These are phyloP conservation scores for Candida chauliodis DNA, from an alignment of 805 yeast genomes.

Conservation along the genomic window DNA sequence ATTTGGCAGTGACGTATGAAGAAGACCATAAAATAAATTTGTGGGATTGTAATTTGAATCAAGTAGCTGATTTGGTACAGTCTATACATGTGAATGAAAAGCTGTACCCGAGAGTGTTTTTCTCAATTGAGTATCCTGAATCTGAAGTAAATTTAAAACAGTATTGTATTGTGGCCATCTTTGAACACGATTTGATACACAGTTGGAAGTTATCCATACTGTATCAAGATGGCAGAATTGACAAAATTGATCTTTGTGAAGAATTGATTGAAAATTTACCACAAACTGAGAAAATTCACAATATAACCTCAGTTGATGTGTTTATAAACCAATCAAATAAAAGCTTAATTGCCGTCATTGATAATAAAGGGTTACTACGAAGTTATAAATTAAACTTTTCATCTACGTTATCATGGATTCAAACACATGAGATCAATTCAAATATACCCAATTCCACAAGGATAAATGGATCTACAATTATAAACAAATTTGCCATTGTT, in stretches of 20 bases:
- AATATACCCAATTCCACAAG: constrained; percentile 49
- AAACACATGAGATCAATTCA: constrained; percentile 50
- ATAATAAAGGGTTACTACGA: constrained; percentile 31
- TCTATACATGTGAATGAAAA: constrained; percentile 9
- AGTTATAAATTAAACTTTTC: constrained; percentile 19
- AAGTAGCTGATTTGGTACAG: constrained; percentile 23
- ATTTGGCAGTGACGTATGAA: constrained; percentile 29
- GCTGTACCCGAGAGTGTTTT: constrained; percentile 20
- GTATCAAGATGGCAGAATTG: constrained; percentile 11
- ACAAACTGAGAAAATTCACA: constrained; percentile 31
- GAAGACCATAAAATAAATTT: constrained; percentile 41
- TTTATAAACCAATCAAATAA: constrained; percentile 19
- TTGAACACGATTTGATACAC: constrained; percentile 26
- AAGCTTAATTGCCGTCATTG: constrained; percentile 53
- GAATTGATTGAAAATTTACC: constrained; percentile 40
- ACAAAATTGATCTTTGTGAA: constrained; percentile 17
- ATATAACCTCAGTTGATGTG: constrained; percentile 46
- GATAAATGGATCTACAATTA: constrained; percentile 67
- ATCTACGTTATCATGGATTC: constrained; percentile 48
- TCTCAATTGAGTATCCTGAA: constrained; percentile 15
- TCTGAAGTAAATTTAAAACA: not conserved
- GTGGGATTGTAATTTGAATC: constrained; percentile 56
- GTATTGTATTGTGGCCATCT: constrained; percentile 51
- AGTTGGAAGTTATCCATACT: constrained; percentile 40
- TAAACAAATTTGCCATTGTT: constrained; percentile 73